Percentiles rank a stretch among this genome's conserved stretches.
phyloP scores from a whole-genome alignment of 2,329 filamentous ascomycete species.

The Atkinsonella hypoxylon region DNA sequence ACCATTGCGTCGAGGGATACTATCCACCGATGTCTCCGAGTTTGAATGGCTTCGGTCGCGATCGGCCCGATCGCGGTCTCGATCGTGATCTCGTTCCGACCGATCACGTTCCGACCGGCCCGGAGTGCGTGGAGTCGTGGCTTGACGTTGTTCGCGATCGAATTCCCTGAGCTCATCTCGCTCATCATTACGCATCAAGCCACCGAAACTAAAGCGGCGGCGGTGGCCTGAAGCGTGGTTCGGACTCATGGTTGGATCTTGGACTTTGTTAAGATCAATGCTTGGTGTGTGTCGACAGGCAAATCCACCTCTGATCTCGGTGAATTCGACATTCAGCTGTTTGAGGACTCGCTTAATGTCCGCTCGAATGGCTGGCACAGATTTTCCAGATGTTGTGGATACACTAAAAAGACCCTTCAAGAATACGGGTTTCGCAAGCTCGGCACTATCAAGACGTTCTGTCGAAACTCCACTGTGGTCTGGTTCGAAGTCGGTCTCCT shows the following conservation, averaged over 20 bases:
- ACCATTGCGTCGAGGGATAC: constrained; percentile 42
- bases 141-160: constrained; percentile 25
- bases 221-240: constrained; percentile 47
- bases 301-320: constrained; percentile 89
- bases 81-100: constrained; percentile 21
- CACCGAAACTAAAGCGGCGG: constrained; percentile 76
- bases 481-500: constrained; percentile 79
- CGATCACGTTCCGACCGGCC: constrained; percentile 24
- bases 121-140: constrained; percentile 30
- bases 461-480: constrained; percentile 48
- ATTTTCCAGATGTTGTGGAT: constrained; percentile 88
- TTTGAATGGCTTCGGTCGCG: constrained; percentile 66
- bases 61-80: constrained; percentile 22
- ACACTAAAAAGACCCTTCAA: constrained; percentile 96
- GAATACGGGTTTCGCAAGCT: constrained; percentile 85
- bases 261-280: constrained; percentile 69
- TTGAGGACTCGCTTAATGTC: constrained; percentile 87
- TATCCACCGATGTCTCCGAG: constrained; percentile 77
- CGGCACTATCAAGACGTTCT: constrained; percentile 53
- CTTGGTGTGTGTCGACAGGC: constrained; percentile 79
- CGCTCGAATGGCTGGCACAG: constrained; percentile 69
- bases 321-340: constrained; percentile 80
- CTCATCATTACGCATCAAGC: constrained; percentile 42
- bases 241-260: constrained; percentile 51
- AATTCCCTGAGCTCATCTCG: constrained; percentile 61